Base-by-base conservation (phyloP, 2,329 filamentous ascomycete species). In the Hymenoscyphus linearis region DNA sequence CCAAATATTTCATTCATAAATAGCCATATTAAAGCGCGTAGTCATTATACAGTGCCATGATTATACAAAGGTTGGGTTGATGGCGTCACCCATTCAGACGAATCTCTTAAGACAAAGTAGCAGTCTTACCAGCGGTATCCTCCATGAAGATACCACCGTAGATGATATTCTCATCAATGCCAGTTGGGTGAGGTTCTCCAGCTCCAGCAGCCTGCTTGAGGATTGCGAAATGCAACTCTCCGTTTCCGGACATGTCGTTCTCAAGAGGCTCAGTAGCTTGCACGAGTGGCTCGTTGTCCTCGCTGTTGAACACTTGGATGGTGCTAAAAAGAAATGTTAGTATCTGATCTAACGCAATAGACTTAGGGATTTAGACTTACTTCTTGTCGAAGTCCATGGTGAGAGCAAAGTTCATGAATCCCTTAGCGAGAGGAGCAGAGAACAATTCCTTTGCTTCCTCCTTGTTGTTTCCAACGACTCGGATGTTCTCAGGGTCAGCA, bases 321-420 rank as follows among this genome's bases (percentile, higher is more conserved):
- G 82, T 80, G 68, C 81, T 85, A 62, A 26, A 13, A 14, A 35
- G 3, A n/a, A n/a, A 31, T 22, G 12, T 36, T 13, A 5, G 52
- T 52, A 12, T 52, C 18, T 10, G 25, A 27, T 25, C 16, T n/a
- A 14, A 2, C 25, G 6, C 6, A 53, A 9, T 27, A n/a, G 1
- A 53, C 2, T 25, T 18, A 2, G 2, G 18, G 14, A 22, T 60
- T 35, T 37, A 16, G 22, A 71, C 79, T 57, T 72, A 83, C 81
- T 82, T 80, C 62, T 79, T 75, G 57, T 75, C 74, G 72, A 83
- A 86, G 71, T 86, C 79, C 14, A 84, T 74, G 50, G 76, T 80
- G 47, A 85, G 60, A 27, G 79, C 83, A 74, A 85, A 86, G 75
- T 86, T 86, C 69, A 85, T 80, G 76, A 83, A 85, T 22, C 77